These are phyloP conservation scores for Ophiocordyceps camponoti-floridani DNA, from an alignment of 2,329 filamentous ascomycete genomes.

Conservation along the genomic window DNA sequence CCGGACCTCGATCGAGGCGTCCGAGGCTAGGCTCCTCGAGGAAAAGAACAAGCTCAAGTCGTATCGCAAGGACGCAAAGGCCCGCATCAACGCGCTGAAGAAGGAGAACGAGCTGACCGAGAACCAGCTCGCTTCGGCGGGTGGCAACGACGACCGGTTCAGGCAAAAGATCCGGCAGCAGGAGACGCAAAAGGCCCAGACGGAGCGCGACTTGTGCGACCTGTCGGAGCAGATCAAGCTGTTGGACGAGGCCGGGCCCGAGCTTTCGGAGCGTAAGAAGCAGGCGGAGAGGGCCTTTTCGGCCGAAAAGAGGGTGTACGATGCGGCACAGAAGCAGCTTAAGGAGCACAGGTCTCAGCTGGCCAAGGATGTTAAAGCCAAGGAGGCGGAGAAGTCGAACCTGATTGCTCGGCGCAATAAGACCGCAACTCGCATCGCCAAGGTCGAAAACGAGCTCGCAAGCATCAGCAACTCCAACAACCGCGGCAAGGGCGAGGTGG, in stretches of 20 bases:
- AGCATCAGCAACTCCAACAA: slow-evolving; percentile 53
- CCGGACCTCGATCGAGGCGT: slow-evolving; percentile 55
- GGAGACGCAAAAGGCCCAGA: slow-evolving; percentile 52
- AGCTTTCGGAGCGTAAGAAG: slow-evolving; percentile 39
- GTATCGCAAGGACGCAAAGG: slow-evolving; percentile 57
- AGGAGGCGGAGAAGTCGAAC: slow-evolving; percentile 45
- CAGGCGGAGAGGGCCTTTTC: slow-evolving; percentile 33
- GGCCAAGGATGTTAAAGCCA: slow-evolving; percentile 42
- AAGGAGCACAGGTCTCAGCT: slow-evolving; percentile 41
- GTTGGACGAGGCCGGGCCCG: slow-evolving; percentile 41
- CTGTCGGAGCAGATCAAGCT: slow-evolving; percentile 42
- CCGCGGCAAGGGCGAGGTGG: slow-evolving; percentile 45
- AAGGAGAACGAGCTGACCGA: slow-evolving; percentile 58
- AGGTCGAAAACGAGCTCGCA: slow-evolving; percentile 55
- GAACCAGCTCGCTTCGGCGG: slow-evolving; percentile 47
- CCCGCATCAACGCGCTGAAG: slow-evolving; percentile 44
- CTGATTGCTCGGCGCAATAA: slow-evolving; percentile 55
- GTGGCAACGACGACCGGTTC: slow-evolving; percentile 59
- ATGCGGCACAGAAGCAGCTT: slow-evolving; percentile 34
- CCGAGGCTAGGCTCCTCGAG: slow-evolving; percentile 52
- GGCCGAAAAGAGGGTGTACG: slow-evolving; percentile 39
- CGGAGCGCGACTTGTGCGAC: slow-evolving; percentile 34
- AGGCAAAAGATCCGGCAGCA: slow-evolving; percentile 61
- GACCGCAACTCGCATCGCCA: slow-evolving; percentile 50
- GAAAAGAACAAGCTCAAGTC: slow-evolving; percentile 52